phyloP scores from a whole-genome alignment of 1,284 basidiomycete genomes.

The Irpex sp. region DNA sequence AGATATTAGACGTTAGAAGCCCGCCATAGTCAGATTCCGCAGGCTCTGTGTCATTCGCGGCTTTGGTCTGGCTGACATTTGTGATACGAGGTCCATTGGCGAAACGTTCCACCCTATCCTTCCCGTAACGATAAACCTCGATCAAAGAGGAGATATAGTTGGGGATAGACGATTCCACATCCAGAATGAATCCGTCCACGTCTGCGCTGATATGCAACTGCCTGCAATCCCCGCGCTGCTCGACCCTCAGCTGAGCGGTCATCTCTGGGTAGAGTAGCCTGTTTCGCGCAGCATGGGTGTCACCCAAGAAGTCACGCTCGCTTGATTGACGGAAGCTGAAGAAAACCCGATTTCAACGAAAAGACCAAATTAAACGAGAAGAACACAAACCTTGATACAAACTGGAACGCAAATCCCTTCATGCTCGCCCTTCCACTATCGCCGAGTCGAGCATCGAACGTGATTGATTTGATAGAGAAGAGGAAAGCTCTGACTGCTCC shows the following conservation, averaged over 20 bases:
- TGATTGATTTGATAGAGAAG: slow-evolving; percentile 71
- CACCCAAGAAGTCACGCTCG: slow-evolving; percentile 65
- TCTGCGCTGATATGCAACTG: slow-evolving; percentile 64
- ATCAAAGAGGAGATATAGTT: slow-evolving; percentile 76
- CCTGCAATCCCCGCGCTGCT: slow-evolving; percentile 43
- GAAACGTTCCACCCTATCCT: slow-evolving; percentile 67
- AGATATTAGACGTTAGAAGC: slow-evolving; percentile 55
- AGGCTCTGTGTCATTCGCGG: slow-evolving; percentile 6
- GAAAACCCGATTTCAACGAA: slow-evolving; percentile 1
- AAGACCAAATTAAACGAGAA: neutral
- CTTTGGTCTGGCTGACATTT: slow-evolving; percentile 36
- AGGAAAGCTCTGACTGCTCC: slow-evolving; percentile 71
- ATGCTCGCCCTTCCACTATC: slow-evolving; percentile 76
- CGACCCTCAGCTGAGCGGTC: slow-evolving; percentile 67
- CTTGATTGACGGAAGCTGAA: slow-evolving; percentile 72
- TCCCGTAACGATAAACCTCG: slow-evolving; percentile 82
- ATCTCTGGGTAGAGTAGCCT: slow-evolving; percentile 76
- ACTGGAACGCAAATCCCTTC: slow-evolving; percentile 74
- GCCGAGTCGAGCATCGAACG: slow-evolving; percentile 68
- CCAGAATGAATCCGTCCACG: slow-evolving; percentile 83
- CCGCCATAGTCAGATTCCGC: slow-evolving; percentile 29
- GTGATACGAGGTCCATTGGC: slow-evolving; percentile 31
- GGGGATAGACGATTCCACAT: slow-evolving; percentile 79
- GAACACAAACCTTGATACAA: slow-evolving; percentile 60
- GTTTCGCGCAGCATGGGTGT: slow-evolving; percentile 68